Evolutionary conservation across 805 yeast genomes (phyloP).

Genomic region (Candida dajiaensis): DNA sequence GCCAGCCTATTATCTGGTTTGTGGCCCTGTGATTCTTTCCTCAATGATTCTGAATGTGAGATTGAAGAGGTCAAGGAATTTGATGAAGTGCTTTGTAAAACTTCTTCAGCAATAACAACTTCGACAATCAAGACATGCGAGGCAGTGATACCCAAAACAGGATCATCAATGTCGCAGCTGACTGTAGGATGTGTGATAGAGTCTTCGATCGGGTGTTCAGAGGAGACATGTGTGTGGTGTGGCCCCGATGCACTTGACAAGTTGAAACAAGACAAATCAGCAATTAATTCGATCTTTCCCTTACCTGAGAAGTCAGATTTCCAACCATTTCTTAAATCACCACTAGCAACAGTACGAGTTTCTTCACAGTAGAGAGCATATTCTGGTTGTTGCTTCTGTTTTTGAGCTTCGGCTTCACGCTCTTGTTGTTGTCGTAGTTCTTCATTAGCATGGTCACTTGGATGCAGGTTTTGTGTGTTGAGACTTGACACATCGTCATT

Average conservation of each 20-base stretch:
- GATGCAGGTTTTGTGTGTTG: constrained; percentile 15
- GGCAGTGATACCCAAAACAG: constrained; percentile 70
- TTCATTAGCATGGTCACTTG: constrained; percentile 29
- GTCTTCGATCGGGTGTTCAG: constrained; percentile 30
- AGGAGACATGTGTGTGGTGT: constrained; percentile 39
- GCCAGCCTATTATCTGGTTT: constrained; percentile 35
- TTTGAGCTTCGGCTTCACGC: constrained; percentile 25
- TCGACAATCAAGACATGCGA: constrained; percentile 77
- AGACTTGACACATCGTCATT: constrained; percentile 11
- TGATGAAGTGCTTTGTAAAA: constrained; percentile 37
- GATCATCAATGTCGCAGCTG: constrained; percentile 79
- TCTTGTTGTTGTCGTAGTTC: constrained; percentile 22
- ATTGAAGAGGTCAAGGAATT: constrained; percentile 30
- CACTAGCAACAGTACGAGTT: constrained; percentile 63
- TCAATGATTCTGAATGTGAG: constrained; percentile 11
- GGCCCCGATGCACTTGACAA: constrained; percentile 48
- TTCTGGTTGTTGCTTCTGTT: constrained; percentile 23
- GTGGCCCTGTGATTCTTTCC: constrained; percentile 4
- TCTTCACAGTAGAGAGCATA: constrained; percentile 63
- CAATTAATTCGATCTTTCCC: constrained; percentile 77
- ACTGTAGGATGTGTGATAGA: constrained; percentile 38
- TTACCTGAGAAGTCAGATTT: constrained; percentile 77
- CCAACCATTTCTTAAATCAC: constrained; percentile 91
- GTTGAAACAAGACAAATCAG: constrained; percentile 57
- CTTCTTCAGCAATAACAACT: constrained; percentile 91